Percentiles rank a stretch among this genome's conserved stretches.
Evolutionary conservation across 192 early-diverging fungal species (phyloP).

Genomic region (Coemansia sp.): DNA sequence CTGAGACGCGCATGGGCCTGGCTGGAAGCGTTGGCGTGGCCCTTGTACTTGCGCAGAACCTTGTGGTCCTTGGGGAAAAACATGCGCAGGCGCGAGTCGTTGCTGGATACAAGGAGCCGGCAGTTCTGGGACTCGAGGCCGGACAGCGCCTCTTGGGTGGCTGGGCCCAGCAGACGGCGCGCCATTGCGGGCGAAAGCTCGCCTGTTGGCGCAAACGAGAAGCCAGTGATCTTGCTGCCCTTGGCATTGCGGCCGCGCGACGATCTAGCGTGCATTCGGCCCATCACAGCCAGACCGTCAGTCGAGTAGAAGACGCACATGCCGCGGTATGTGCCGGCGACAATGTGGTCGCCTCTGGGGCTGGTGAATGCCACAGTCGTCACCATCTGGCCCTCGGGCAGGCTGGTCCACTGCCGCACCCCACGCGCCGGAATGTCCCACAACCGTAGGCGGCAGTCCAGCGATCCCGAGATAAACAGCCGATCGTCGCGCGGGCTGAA

Average conservation of each 20-base stretch:
- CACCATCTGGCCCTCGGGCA: slow-evolving; percentile 69
- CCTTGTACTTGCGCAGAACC: slow-evolving; percentile 81
- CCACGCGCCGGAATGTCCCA: slow-evolving; percentile 83
- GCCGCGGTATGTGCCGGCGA: slow-evolving; percentile 77
- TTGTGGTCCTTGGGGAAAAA: slow-evolving; percentile 76
- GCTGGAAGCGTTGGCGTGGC: slow-evolving; percentile 68
- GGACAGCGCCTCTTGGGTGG: background rate
- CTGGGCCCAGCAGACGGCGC: slow-evolving; percentile 41
- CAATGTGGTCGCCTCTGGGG: slow-evolving; percentile 66
- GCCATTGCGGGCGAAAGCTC: slow-evolving; percentile 48
- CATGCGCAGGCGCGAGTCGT: slow-evolving; percentile 82
- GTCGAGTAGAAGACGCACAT: slow-evolving; percentile 84
- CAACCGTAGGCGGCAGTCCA: slow-evolving; percentile 77
- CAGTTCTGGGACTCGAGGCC: background rate
- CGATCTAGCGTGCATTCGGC: slow-evolving; percentile 74
- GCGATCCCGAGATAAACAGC: slow-evolving; percentile 77
- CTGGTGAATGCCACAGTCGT: slow-evolving; percentile 80
- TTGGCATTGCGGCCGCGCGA: slow-evolving; percentile 62
- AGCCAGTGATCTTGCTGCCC: slow-evolving; percentile 82
- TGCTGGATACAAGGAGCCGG: slow-evolving; percentile 61
- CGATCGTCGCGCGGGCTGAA: slow-evolving; percentile 87
- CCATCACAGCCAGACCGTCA: slow-evolving; percentile 77
- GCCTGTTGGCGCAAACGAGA: slow-evolving; percentile 53
- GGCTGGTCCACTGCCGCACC: slow-evolving; percentile 76
- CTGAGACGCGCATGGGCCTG: slow-evolving; percentile 80